Evolutionary conservation across 2,329 filamentous ascomycete genomes (phyloP).

Genomic region (Neonectria sp.): DNA sequence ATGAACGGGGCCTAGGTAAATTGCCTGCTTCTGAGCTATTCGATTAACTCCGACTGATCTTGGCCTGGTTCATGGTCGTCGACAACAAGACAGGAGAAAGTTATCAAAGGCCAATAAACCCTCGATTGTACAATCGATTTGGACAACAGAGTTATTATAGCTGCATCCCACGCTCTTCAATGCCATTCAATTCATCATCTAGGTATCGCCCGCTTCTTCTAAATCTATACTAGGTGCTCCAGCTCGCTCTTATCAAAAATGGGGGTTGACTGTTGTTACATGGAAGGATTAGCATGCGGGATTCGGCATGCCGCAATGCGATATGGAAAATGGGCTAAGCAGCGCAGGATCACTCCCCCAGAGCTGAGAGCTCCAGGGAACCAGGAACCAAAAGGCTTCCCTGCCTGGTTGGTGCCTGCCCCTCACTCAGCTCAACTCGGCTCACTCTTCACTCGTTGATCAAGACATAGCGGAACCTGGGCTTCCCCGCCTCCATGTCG

Average conservation of each 20-base stretch:
- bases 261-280: conserved; percentile 11
- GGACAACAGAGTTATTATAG: background rate
- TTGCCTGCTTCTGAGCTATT: background rate
- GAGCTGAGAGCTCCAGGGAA: background rate
- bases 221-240: background rate
- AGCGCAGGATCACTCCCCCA: background rate
- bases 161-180: background rate
- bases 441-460: conserved; percentile 45
- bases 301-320: background rate
- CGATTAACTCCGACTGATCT: background rate
- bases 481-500: conserved; percentile 69
- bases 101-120: background rate
- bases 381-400: background rate
- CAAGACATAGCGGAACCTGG: conserved; percentile 63
- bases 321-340: background rate
- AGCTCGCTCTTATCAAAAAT: conserved; percentile 6
- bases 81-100: background rate
- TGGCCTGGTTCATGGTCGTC: background rate
- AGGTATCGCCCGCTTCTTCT: background rate
- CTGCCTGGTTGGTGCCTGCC: background rate
- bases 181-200: conserved; percentile 1
- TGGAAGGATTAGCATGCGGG: conserved; percentile 4
- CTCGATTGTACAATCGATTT: background rate
- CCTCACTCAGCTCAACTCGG: background rate
- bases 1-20: background rate